phyloP scores from a whole-genome alignment of 2,329 filamentous ascomycete genomes.

The Hypomyces rosellus region DNA sequence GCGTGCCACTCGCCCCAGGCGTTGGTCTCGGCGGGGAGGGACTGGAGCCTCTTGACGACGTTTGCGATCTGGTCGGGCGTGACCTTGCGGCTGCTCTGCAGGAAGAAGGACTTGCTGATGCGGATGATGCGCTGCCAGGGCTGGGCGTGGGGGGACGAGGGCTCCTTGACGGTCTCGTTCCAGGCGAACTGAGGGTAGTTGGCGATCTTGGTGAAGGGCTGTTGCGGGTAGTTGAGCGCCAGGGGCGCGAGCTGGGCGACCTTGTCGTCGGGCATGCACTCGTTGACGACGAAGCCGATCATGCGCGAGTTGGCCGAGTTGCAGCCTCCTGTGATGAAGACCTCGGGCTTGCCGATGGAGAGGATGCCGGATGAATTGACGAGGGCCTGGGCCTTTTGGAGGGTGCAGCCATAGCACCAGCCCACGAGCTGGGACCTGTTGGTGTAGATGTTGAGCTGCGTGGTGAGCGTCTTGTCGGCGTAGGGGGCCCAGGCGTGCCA shows the following conservation, averaged over 20 bases:
- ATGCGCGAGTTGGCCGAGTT: constrained; percentile 12
- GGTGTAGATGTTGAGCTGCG: constrained; percentile 8
- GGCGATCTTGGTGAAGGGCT: constrained; percentile 8
- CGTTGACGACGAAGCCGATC: constrained; percentile 9
- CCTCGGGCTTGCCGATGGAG: constrained; percentile 8
- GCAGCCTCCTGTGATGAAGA: constrained; percentile 11
- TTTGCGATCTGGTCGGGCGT: background rate
- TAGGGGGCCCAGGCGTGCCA: constrained; percentile 14
- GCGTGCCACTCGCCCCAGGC: constrained; percentile 14
- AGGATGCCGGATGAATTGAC: constrained; percentile 10
- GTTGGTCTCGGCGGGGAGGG: constrained; percentile 2
- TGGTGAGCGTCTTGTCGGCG: constrained; percentile 5
- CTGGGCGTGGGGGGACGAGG: background rate
- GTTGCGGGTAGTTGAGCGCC: constrained; percentile 6
- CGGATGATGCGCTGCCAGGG: constrained; percentile 11
- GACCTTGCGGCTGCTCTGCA: constrained; percentile 5
- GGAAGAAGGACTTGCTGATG: constrained; percentile 13
- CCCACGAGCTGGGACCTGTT: constrained; percentile 8
- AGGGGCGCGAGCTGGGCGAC: constrained; percentile 1
- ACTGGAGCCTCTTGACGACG: constrained; percentile 4
- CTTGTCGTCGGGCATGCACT: constrained; percentile 10
- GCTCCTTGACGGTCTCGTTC: constrained; percentile 7
- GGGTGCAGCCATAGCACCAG: constrained; percentile 10
- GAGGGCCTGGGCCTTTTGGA: constrained; percentile 2
- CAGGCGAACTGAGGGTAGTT: constrained; percentile 7